Conservation (phyloP, 2,329 filamentous ascomycete species). For the Neofusicoccum sp. region DNA sequence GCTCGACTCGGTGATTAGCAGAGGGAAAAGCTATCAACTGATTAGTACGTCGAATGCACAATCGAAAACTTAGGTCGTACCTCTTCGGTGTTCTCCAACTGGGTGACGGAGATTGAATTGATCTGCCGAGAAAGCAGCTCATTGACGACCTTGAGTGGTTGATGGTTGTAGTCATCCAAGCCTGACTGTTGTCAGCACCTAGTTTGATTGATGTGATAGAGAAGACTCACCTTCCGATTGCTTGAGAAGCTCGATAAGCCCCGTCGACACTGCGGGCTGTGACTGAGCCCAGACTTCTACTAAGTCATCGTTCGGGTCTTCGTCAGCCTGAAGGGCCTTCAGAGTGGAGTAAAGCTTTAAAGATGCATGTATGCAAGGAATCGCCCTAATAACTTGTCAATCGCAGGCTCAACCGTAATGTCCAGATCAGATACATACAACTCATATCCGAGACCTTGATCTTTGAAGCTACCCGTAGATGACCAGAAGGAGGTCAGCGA, state of each 20-base stretch:
- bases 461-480: neutral
- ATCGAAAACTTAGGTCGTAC: neutral
- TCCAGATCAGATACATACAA: neutral
- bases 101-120: slow-evolving; percentile 59
- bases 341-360: slow-evolving; percentile 68
- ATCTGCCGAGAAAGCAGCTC: slow-evolving; percentile 69
- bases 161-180: slow-evolving; percentile 54
- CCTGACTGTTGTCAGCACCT: slow-evolving; percentile 31
- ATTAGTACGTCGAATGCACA: neutral
- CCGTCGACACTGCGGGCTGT: slow-evolving; percentile 54
- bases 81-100: slow-evolving; percentile 63
- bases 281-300: slow-evolving; percentile 68
- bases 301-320: slow-evolving; percentile 82
- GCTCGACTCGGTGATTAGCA: slow-evolving; percentile 73
- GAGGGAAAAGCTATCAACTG: slow-evolving; percentile 57
- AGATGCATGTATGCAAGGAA: slow-evolving; percentile 66
- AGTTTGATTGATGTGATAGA: neutral
- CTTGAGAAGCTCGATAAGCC: slow-evolving; percentile 64
- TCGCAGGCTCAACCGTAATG: neutral
- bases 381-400: slow-evolving; percentile 22
- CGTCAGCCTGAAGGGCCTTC: slow-evolving; percentile 51
- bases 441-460: slow-evolving; percentile 2
- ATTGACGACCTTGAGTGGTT: slow-evolving; percentile 74
- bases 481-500: slow-evolving; percentile 39
- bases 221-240: slow-evolving; percentile 40